Evolutionary conservation across 2,329 filamentous ascomycete genomes (phyloP).

Genomic region (Elsinoe perseae): DNA sequence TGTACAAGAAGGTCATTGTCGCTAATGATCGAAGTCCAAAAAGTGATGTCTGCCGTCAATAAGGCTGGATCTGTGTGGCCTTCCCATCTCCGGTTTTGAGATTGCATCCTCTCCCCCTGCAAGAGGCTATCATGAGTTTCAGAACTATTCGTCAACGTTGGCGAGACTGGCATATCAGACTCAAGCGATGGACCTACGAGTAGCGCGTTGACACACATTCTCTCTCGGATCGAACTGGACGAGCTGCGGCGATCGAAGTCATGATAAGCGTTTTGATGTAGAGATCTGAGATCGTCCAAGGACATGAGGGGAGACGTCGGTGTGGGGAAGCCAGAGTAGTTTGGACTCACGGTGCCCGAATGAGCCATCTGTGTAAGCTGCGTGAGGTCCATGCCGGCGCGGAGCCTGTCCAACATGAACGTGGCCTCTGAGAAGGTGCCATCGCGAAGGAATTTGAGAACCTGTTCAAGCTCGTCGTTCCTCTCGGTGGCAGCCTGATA

Average conservation of each 20-base stretch:
- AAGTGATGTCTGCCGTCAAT: neutral
- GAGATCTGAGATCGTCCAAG: neutral
- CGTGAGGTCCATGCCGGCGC: neutral
- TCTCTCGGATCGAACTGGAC: conserved; percentile 4
- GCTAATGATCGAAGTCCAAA: neutral
- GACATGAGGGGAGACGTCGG: neutral
- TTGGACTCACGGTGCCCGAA: neutral
- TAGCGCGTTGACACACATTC: conserved; percentile 7
- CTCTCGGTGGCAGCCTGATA: conserved; percentile 4
- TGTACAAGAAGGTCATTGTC: conserved; percentile 11
- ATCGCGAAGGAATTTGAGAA: neutral
- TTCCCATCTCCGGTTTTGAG: neutral
- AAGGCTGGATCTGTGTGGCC: neutral
- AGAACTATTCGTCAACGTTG: conserved; percentile 7
- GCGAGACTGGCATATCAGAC: neutral
- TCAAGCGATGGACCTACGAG: neutral
- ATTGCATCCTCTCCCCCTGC: neutral
- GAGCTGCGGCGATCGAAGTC: conserved; percentile 8
- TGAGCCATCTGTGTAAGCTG: neutral
- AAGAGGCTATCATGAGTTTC: neutral
- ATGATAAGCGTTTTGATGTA: conserved; percentile 2
- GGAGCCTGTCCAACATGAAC: neutral
- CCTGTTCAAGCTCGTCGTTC: neutral
- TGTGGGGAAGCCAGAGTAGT: neutral
- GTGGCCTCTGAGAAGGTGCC: neutral